phyloP scores from a whole-genome alignment of 192 early-diverging fungal genomes.

The Coemansia sp. region DNA sequence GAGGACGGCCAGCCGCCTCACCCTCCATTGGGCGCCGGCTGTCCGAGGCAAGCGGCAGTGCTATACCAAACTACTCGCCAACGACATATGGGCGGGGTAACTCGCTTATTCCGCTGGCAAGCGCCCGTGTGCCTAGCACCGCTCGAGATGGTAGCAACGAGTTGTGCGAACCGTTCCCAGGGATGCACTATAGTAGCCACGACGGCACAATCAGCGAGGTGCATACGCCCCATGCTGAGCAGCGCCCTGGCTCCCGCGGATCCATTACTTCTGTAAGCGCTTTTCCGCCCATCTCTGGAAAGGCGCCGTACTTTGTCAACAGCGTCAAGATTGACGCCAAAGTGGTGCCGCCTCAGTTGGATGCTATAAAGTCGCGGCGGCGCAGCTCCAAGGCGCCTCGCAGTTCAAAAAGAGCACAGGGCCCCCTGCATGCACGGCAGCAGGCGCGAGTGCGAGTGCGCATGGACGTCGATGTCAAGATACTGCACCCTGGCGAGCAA shows the following conservation, averaged over 20 bases:
- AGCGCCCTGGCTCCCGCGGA: constrained; percentile 12
- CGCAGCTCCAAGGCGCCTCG: not conserved
- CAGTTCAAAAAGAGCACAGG: not conserved
- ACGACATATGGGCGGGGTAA: not conserved
- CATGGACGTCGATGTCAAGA: constrained; percentile 15
- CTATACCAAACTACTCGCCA: not conserved
- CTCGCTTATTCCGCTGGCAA: not conserved
- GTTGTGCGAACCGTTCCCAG: not conserved
- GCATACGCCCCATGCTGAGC: constrained; percentile 3
- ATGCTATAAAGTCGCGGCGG: not conserved
- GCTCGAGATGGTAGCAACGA: not conserved
- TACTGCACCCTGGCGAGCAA: constrained; percentile 21
- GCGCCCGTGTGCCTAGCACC: not conserved
- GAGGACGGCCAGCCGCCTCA: not conserved
- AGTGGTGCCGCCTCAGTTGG: constrained; percentile 17
- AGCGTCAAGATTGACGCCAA: constrained; percentile 16
- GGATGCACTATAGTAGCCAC: constrained; percentile 2
- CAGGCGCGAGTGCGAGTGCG: constrained; percentile 17
- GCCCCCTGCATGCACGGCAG: constrained; percentile 2
- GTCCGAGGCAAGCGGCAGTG: not conserved
- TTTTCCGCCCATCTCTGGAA: constrained; percentile 9
- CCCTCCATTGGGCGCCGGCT: not conserved
- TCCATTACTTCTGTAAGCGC: constrained; percentile 5
- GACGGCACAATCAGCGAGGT: constrained; percentile 2
- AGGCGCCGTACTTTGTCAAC: constrained; percentile 15